A percentile compares a stretch with the other conserved stretches of the same genome.
These are phyloP conservation scores for Scortechinia acanthostroma DNA, from an alignment of 2,329 filamentous ascomycete species.

Conservation along the genomic window DNA sequence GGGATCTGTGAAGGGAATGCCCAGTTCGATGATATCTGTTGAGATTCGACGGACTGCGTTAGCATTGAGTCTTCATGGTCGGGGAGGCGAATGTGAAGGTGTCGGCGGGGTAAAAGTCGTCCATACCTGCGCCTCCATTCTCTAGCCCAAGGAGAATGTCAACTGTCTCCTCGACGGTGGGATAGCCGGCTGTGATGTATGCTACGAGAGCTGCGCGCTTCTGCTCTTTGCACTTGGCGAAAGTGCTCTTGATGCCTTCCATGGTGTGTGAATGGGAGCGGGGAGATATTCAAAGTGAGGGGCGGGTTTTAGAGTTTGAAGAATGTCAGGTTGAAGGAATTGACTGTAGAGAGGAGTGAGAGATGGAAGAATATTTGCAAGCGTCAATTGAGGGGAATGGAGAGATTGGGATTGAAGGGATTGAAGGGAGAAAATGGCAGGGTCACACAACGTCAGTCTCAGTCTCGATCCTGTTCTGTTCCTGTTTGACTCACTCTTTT, in stretches of 20 bases:
- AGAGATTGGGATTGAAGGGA: background rate
- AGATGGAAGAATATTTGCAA: too few relatives aligned
- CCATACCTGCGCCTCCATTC: slow-evolving; percentile 78
- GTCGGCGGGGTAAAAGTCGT: slow-evolving; percentile 5
- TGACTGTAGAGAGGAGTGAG: background rate
- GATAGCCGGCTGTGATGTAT: slow-evolving; percentile 93
- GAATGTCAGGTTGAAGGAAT: background rate
- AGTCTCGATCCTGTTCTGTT: too few relatives aligned
- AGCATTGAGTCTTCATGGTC: background rate
- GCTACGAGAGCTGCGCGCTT: slow-evolving; percentile 76
- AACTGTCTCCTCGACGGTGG: slow-evolving; percentile 71
- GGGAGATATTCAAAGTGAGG: background rate
- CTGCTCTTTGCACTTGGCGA: slow-evolving; percentile 2
- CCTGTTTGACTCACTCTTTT: too few relatives aligned
- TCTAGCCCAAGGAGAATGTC: slow-evolving; percentile 84
- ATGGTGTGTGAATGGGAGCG: too few relatives aligned
- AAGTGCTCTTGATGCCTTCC: background rate
- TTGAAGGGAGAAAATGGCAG: too few relatives aligned
- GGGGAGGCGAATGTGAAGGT: background rate
- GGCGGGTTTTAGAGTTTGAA: background rate
- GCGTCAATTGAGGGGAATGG: background rate
- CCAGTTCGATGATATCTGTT: slow-evolving; percentile 86
- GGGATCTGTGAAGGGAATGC: slow-evolving; percentile 93
- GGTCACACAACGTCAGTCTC: too few relatives aligned
- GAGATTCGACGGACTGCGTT: slow-evolving; percentile 3